phyloP scores from a whole-genome alignment of 208 protist genomes.

The Willaertia magna region DNA sequence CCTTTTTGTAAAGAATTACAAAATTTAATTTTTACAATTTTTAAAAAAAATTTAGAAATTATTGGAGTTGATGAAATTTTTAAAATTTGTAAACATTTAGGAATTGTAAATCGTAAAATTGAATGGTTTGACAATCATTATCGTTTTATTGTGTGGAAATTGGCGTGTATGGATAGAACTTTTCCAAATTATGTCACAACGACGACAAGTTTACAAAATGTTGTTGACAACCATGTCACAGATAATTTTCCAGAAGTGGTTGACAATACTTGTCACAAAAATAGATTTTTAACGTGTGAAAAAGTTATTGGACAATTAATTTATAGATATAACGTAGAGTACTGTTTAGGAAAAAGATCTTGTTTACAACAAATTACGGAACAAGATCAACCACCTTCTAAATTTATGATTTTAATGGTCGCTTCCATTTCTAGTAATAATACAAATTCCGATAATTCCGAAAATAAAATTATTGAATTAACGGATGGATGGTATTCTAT shows the following conservation, averaged over 20 bases:
- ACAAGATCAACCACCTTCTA: background rate
- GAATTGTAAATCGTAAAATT: background rate
- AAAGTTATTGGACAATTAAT: background rate
- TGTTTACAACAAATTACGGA: background rate
- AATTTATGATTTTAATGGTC: background rate
- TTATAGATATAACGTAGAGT: background rate
- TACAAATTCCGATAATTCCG: background rate
- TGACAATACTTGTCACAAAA: background rate
- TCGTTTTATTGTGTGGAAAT: slow-evolving; percentile 1
- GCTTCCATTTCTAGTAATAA: background rate
- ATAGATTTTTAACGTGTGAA: background rate
- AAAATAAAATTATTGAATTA: slow-evolving; percentile 6
- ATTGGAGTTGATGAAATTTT: background rate
- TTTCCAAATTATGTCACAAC: background rate
- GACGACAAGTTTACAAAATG: no score
- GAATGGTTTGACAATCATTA: background rate
- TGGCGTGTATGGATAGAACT: background rate
- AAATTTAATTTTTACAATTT: no score
- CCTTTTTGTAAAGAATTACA: no score
- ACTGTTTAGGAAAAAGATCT: background rate
- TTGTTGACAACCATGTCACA: no score
- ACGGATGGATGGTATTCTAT: slow-evolving; percentile 13
- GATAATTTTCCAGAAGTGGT: no score
- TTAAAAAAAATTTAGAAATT: background rate
- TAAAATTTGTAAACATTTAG: background rate